Percentiles rank a stretch among this genome's conserved stretches.
These are phyloP conservation scores for Russula ochroleuca DNA, from an alignment of 768 basidiomycete species.

Conservation along the genomic window DNA sequence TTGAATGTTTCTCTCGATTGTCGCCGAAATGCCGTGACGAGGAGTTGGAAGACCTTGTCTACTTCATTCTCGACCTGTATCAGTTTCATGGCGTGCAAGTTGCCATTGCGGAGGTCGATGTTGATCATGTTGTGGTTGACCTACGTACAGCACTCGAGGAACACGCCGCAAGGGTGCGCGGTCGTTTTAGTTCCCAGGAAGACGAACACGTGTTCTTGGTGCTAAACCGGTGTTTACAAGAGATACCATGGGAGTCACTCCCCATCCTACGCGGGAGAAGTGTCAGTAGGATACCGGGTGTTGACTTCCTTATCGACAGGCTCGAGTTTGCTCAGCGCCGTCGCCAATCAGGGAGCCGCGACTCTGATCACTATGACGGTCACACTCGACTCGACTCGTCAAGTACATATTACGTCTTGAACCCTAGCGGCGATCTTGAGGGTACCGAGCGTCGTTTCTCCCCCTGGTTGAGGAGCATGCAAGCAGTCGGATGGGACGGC, in stretches of 20 bases:
- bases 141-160: constrained; percentile 75
- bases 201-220: constrained; percentile 84
- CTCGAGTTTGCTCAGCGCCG: constrained; percentile 50
- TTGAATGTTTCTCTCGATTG: constrained; percentile 82
- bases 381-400: constrained; percentile 57
- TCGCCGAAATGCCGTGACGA: constrained; percentile 83
- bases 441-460: constrained; percentile 80
- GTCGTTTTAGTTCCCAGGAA: constrained; percentile 29
- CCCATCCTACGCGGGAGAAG: constrained; percentile 80
- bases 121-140: constrained; percentile 86
- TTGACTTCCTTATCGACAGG: constrained; percentile 85
- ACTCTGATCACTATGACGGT: constrained; percentile 34
- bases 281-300: constrained; percentile 87
- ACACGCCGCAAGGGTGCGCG: constrained; percentile 44
- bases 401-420: constrained; percentile 79
- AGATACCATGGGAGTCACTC: constrained; percentile 94
- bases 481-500: constrained; percentile 76
- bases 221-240: constrained; percentile 84
- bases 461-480: constrained; percentile 73
- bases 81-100: constrained; percentile 89
- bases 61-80: constrained; percentile 90
- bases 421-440: constrained; percentile 86
- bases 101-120: constrained; percentile 86
- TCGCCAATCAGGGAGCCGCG: constrained; percentile 37
- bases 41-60: constrained; percentile 91